phyloP scores from a whole-genome alignment of 2,329 filamentous ascomycete genomes.

The Fusarium penzigii region DNA sequence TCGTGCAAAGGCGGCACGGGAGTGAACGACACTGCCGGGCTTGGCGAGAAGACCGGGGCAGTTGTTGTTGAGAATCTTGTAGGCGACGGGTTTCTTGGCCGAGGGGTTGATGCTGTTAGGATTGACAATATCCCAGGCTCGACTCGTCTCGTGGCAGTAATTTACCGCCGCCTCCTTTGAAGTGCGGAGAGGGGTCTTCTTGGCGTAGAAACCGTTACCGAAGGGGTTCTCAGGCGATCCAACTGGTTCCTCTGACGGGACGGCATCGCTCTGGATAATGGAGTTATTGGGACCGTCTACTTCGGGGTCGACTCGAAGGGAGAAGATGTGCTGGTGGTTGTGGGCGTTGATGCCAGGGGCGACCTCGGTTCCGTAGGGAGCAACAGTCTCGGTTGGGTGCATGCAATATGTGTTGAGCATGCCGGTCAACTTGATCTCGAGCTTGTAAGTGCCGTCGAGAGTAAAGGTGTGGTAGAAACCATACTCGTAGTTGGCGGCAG shows the following conservation, averaged over 20 bases:
- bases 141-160: conserved; percentile 75
- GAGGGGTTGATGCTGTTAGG: conserved; percentile 79
- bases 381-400: conserved; percentile 37
- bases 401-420: conserved; percentile 47
- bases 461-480: conserved; percentile 41
- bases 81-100: conserved; percentile 80
- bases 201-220: conserved; percentile 87
- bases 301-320: conserved; percentile 65
- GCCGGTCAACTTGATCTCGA: conserved; percentile 56
- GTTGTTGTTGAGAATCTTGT: conserved; percentile 88
- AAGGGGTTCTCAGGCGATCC: conserved; percentile 82
- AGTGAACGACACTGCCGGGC: conserved; percentile 80
- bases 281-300: conserved; percentile 64
- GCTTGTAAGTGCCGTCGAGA: conserved; percentile 66
- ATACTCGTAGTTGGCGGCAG: conserved; percentile 67
- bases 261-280: conserved; percentile 75
- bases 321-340: conserved; percentile 72
- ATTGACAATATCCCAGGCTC: conserved; percentile 92
- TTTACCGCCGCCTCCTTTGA: conserved; percentile 69
- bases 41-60: conserved; percentile 80
- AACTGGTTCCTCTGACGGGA: conserved; percentile 69
- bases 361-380: conserved; percentile 66
- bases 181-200: conserved; percentile 77
- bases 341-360: conserved; percentile 62
- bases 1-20: conserved; percentile 82